Evolutionary conservation across 2,329 filamentous ascomycete species (phyloP).

Genomic region (Pseudogymnoascus sp.): DNA sequence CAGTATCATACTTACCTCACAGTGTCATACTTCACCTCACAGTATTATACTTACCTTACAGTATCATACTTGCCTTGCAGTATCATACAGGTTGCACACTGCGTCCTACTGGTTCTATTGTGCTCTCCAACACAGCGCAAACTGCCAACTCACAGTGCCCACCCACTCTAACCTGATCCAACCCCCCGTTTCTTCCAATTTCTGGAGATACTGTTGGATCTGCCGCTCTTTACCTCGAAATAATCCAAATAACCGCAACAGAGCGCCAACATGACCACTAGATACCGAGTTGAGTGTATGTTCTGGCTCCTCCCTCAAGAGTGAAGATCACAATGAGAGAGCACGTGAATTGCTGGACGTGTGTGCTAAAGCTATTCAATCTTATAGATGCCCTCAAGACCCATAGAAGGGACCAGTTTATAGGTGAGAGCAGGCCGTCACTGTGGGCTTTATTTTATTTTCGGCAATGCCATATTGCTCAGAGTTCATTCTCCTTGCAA

Average conservation of each 20-base stretch:
- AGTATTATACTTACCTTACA: background rate
- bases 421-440: conserved; percentile 42
- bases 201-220: background rate
- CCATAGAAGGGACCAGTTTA: conserved; percentile 83
- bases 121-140: background rate
- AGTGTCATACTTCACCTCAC: background rate
- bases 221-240: background rate
- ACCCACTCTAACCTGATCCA: background rate
- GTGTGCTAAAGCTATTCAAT: background rate
- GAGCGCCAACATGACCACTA: conserved; percentile 45
- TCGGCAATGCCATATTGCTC: background rate
- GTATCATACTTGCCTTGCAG: background rate
- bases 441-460: background rate
- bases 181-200: background rate
- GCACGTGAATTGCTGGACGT: conserved; percentile 12
- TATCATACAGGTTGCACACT: background rate
- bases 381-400: conserved; percentile 61
- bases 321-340: conserved; percentile 3
- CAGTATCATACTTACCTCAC: background rate
- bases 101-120: background rate
- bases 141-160: conserved; percentile 1
- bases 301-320: conserved; percentile 13
- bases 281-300: conserved; percentile 68
- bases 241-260: background rate
- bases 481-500: background rate